These are phyloP conservation scores for Globisporangium viniferum DNA, from an alignment of 352 stramenopile species.

Conservation along the genomic window DNA sequence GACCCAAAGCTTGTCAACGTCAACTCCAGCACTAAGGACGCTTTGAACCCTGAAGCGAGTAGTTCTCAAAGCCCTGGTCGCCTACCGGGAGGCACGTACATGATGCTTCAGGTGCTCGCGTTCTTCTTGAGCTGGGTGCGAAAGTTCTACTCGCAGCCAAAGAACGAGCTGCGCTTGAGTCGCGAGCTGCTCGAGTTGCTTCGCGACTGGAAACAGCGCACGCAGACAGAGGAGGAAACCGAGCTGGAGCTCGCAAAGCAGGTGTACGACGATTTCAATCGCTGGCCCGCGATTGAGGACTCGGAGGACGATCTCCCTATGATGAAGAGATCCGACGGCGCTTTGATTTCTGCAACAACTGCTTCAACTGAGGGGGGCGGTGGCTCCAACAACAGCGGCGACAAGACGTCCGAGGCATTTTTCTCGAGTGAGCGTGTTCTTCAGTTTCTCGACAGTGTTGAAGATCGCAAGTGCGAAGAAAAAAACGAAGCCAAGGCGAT, in stretches of 20 bases:
- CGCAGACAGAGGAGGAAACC: slow-evolving; percentile 15
- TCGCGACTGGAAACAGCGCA: slow-evolving; percentile 21
- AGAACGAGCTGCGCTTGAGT: slow-evolving; percentile 35
- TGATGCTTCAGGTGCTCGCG: slow-evolving; percentile 37
- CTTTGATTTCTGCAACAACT: neutral
- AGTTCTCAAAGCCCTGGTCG: neutral
- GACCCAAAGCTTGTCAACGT: neutral
- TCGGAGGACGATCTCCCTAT: neutral
- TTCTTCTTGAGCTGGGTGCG: slow-evolving; percentile 49
- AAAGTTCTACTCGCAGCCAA: slow-evolving; percentile 31
- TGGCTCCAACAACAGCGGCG: neutral
- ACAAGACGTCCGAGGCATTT: neutral
- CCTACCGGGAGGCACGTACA: slow-evolving; percentile 24
- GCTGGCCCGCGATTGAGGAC: slow-evolving; percentile 36
- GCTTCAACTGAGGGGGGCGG: neutral
- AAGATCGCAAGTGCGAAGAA: neutral
- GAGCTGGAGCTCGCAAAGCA: slow-evolving; percentile 27
- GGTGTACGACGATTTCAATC: slow-evolving; percentile 40
- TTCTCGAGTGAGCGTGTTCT: slow-evolving; percentile 15
- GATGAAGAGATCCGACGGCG: neutral
- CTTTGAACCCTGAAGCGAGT: neutral
- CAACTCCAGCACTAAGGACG: neutral
- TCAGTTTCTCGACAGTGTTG: slow-evolving; percentile 1
- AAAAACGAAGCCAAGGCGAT: slow-evolving; percentile 10
- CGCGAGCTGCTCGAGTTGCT: slow-evolving; percentile 28